phyloP scores from a whole-genome alignment of 1,284 basidiomycete species.

The Sporisorium iseilematis-ciliati region DNA sequence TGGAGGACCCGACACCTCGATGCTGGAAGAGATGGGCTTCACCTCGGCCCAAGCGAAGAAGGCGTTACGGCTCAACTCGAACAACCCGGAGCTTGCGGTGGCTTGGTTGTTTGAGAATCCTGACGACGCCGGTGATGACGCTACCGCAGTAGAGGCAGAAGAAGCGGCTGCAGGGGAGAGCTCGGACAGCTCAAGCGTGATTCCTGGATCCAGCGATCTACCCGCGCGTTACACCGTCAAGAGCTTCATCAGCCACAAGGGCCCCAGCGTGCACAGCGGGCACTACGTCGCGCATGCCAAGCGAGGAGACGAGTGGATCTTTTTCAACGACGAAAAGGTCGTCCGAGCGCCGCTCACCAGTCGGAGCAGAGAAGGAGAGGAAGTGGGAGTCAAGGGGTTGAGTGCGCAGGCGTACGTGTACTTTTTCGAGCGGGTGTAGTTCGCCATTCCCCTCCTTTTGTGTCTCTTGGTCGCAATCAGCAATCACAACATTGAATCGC shows the following conservation, averaged over 20 bases:
- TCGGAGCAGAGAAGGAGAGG: conserved; percentile 15
- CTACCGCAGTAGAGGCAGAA: conserved; percentile 6
- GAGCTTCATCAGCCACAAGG: conserved; percentile 97
- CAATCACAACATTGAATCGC: conserved; percentile 1
- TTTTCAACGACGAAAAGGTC: conserved; percentile 60
- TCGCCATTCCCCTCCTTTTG: too few relatives aligned
- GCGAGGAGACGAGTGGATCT: conserved; percentile 53
- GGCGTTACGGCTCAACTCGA: conserved; percentile 85
- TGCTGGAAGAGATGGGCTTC: conserved; percentile 95
- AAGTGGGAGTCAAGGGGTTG: conserved; percentile 49
- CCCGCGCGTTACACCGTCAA: conserved; percentile 86
- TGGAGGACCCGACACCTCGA: conserved; percentile 68
- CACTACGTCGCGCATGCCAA: conserved; percentile 90
- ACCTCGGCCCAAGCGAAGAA: conserved; percentile 84
- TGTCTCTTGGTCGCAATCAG: neutral
- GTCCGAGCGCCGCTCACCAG: conserved; percentile 47
- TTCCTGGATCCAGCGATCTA: conserved; percentile 70
- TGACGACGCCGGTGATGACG: conserved; percentile 82
- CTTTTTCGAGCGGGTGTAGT: conserved; percentile 49
- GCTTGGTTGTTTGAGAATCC: conserved; percentile 98
- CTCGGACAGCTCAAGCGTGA: conserved; percentile 12
- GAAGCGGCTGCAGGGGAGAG: conserved; percentile 7
- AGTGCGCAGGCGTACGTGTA: conserved; percentile 58
- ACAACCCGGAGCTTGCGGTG: conserved; percentile 84
- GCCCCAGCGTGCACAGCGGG: conserved; percentile 78